Evolutionary conservation across 2,329 filamentous ascomycete genomes (phyloP), one percentile per base, ranked within the genome.

Genomic region (Stemphylium lycopersici): DNA sequence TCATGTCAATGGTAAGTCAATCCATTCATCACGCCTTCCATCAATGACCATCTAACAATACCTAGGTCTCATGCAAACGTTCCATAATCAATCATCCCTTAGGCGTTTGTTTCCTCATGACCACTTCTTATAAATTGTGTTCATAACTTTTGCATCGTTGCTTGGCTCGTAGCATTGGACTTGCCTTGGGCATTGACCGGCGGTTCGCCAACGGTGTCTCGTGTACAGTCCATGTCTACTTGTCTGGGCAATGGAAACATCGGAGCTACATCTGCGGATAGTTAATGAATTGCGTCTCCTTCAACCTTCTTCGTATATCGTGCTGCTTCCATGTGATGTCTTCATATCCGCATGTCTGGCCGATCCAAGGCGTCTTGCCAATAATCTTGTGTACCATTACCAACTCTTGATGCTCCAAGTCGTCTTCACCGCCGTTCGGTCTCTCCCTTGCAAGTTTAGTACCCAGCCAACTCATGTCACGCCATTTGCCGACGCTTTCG

Each of bases 211-310:
- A 50, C 58, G 40, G 56, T 59, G 56, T 56, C 52, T 46, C 34
- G 38, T 60, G 63, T 26, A 37, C 58, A 52, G 60, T 58, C 55
- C 59, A 66, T 46, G 52, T 64, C 49, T 55, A 59, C 47, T 40
- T 55, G 66, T 58, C 57, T 55, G 62, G 40, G 63, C 64, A 62
- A 62, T 59, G 62, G 61, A 63, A 62, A 69, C 61, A 64, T 62
- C 57, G 59, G 59, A 65, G 69, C 58, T 68, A 65, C 58, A 68
- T 62, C 57, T 74, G 70, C 73, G 66, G 68, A 74, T 74, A 74
- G 67, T 69, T 74, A 74, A 74, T 73, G 68, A 71, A 72, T 60
- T 65, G 58, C 56, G 53, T 62, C 60, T 65, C 52, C 48, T 59
- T 59, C 51, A 57, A 13, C 18, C 31, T 39, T 46, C 12, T 22